Evolutionary conservation across 2,329 filamentous ascomycete genomes (phyloP).

Genomic region (Cordyceps javanica): DNA sequence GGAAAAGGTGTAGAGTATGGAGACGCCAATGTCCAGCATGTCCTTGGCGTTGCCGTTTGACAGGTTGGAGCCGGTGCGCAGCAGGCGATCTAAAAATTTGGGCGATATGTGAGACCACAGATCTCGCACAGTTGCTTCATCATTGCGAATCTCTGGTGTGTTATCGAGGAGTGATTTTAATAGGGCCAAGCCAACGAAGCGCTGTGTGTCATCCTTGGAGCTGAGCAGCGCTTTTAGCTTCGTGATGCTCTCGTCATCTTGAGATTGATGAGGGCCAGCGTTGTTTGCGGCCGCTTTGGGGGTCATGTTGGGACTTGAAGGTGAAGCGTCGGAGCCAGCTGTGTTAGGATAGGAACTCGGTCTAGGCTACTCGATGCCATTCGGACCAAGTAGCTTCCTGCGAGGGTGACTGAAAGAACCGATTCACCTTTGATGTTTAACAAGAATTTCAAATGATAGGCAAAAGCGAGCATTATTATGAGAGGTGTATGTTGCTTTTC

Average conservation of each 20-base stretch:
- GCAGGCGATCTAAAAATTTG: slow-evolving; percentile 58
- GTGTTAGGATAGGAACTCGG: background rate
- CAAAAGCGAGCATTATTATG: no score
- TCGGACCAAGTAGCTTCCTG: no score
- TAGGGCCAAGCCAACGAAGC: slow-evolving; percentile 61
- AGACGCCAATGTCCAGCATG: slow-evolving; percentile 58
- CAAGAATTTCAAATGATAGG: no score
- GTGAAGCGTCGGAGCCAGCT: background rate
- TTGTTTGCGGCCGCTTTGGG: background rate
- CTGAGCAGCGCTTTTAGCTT: slow-evolving; percentile 51
- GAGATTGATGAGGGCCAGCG: background rate
- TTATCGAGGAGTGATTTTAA: slow-evolving; percentile 62
- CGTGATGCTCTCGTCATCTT: slow-evolving; percentile 24
- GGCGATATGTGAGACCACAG: slow-evolving; percentile 56
- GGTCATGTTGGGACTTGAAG: background rate
- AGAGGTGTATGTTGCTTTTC: no score
- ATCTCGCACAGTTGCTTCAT: slow-evolving; percentile 37
- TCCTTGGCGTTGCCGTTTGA: slow-evolving; percentile 43
- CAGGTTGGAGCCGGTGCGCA: slow-evolving; percentile 45
- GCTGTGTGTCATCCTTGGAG: slow-evolving; percentile 59
- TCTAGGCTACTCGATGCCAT: no score
- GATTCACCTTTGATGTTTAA: background rate
- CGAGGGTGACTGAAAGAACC: background rate
- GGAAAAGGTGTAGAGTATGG: slow-evolving; percentile 57
- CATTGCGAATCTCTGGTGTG: slow-evolving; percentile 42